These are phyloP conservation scores for Chamaecyparis obtusa DNA, from an alignment of 75 land plant genomes.

Conservation along the genomic window DNA sequence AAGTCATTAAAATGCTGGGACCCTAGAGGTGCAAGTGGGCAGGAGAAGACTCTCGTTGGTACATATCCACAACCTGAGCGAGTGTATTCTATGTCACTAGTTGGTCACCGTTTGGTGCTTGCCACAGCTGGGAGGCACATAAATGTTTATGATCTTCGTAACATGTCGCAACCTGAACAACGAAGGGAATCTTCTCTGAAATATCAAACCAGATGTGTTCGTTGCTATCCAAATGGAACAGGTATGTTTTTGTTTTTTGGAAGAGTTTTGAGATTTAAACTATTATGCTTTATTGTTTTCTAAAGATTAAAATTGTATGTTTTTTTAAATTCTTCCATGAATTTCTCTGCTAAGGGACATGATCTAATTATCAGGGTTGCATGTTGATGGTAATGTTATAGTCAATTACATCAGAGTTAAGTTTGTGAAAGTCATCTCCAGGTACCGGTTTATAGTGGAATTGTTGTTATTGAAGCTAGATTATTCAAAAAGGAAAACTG, in stretches of 20 bases:
- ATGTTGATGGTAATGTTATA: background rate
- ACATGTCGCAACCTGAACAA: slow-evolving; percentile 99
- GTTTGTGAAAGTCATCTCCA: background rate
- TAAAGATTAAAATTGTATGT: background rate
- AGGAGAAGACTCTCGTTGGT: slow-evolving; percentile 69
- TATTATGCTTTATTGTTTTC: background rate
- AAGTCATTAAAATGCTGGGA: slow-evolving; percentile 98
- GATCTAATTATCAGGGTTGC: background rate
- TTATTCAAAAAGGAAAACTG: background rate
- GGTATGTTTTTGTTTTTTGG: slow-evolving; percentile 38
- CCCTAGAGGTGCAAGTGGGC: slow-evolving; percentile 93
- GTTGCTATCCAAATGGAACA: slow-evolving; percentile 99
- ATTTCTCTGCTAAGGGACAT: background rate
- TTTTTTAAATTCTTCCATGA: background rate
- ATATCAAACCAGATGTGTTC: slow-evolving; percentile 97
- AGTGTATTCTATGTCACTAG: slow-evolving; percentile 94
- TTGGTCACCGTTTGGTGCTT: slow-evolving; percentile 89
- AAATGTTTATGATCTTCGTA: slow-evolving; percentile 94
- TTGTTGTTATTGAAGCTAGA: background rate
- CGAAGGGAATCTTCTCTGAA: slow-evolving; percentile 92
- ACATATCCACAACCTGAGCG: slow-evolving; percentile 96
- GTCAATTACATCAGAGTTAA: background rate
- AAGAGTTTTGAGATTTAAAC: background rate
- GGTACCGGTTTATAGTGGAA: background rate
- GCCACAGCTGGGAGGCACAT: slow-evolving; percentile 99